Conservation (phyloP, 2,329 filamentous ascomycete species). For the Xylariaceae sp. region DNA sequence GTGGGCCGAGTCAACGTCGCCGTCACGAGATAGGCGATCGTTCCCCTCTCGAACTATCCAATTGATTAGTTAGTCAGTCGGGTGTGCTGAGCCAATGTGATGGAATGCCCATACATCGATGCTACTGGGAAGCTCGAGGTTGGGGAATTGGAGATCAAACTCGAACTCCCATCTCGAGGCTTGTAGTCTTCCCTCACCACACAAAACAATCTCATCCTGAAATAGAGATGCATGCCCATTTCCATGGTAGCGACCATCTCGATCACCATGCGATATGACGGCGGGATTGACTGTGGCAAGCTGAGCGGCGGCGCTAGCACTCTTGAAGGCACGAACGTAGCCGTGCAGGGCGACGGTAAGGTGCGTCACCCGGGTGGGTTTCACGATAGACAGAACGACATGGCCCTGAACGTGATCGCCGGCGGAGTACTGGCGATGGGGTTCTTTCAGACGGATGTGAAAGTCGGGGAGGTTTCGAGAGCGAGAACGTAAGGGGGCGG, state of each 20-base stretch:
- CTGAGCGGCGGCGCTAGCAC: conserved; percentile 51
- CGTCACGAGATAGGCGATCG: conserved; percentile 85
- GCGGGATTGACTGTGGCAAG: conserved; percentile 40
- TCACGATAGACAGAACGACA: conserved; percentile 67
- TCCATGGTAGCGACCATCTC: conserved; percentile 56
- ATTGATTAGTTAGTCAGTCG: conserved; percentile 15
- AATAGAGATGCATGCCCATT: conserved; percentile 78
- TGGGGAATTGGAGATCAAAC: conserved; percentile 66
- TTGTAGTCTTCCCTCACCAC: conserved; percentile 70
- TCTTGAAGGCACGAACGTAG: conserved; percentile 74
- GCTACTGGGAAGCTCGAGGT: conserved; percentile 73
- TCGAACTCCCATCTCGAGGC: conserved; percentile 74
- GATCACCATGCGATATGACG: conserved; percentile 35
- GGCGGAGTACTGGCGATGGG: conserved; percentile 68
- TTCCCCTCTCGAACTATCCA: conserved; percentile 84
- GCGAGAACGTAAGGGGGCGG: conserved; percentile 46
- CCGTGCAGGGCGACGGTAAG: conserved; percentile 73
- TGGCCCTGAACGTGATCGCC: conserved; percentile 70
- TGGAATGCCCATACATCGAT: conserved; percentile 67
- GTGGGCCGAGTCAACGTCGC: conserved; percentile 86
- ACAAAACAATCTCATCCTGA: conserved; percentile 74
- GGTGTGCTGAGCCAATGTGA: conserved; percentile 9
- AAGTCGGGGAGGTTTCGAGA: conserved; percentile 70
- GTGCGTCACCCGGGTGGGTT: conserved; percentile 73
- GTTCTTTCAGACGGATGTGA: conserved; percentile 70